A percentile compares a stretch with the other conserved stretches of the same genome.
Evolutionary conservation across 2,329 filamentous ascomycete genomes (phyloP).

Genomic region (Saccharata proteae): DNA sequence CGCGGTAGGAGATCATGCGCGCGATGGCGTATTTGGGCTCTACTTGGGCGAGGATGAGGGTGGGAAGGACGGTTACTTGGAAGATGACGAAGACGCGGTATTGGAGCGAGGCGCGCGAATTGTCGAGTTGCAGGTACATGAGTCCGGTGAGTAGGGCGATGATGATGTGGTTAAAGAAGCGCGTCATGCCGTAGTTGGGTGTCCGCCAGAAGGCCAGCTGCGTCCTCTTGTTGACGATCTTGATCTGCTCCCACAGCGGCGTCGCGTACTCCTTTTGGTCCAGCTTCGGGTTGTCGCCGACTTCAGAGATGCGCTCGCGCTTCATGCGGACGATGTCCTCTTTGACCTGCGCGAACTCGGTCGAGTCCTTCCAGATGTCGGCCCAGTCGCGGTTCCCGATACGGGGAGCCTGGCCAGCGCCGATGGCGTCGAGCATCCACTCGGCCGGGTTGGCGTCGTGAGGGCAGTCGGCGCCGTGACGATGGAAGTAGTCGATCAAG

Average conservation of each 20-base stretch:
- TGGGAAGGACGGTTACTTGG: conserved; percentile 74
- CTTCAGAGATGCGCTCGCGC: conserved; percentile 40
- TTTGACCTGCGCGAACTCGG: conserved; percentile 57
- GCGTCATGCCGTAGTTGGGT: conserved; percentile 80
- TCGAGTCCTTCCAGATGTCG: conserved; percentile 63
- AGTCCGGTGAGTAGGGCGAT: conserved; percentile 70
- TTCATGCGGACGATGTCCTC: conserved; percentile 56
- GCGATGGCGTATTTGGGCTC: conserved; percentile 74
- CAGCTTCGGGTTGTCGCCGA: conserved; percentile 29
- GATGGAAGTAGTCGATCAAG: conserved; percentile 47
- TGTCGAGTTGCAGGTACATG: conserved; percentile 64
- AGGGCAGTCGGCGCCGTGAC: conserved; percentile 46
- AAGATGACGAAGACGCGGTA: conserved; percentile 85
- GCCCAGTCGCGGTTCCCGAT: conserved; percentile 68
- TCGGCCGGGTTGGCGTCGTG: conserved; percentile 48
- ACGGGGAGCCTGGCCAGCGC: conserved; percentile 59
- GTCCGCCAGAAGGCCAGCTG: conserved; percentile 75
- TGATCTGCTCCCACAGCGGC: conserved; percentile 66
- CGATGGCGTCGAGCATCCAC: conserved; percentile 79
- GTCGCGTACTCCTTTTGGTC: conserved; percentile 71
- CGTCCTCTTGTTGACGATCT: conserved; percentile 58
- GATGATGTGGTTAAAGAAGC: conserved; percentile 71
- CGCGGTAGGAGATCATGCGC: conserved; percentile 73
- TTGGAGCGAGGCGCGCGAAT: conserved; percentile 65
- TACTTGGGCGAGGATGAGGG: conserved; percentile 71